Conservation (phyloP, 495 filamentous ascomycete genomes). For the Xylaria cubensis region DNA sequence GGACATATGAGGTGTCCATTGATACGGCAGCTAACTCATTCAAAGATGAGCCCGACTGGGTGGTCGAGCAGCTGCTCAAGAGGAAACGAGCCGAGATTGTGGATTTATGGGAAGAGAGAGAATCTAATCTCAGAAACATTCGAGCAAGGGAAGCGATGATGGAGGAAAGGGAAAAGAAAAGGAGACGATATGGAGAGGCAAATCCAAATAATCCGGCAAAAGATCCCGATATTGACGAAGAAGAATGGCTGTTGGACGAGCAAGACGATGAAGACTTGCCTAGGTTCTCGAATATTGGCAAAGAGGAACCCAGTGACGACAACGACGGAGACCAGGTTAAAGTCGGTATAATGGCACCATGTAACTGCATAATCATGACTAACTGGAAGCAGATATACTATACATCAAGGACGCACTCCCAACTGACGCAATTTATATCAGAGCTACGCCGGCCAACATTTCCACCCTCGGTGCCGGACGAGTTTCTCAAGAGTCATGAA, state of each 20-base stretch:
- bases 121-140: slow-evolving; percentile 70
- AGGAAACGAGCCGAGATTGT: slow-evolving; percentile 72
- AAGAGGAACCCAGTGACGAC: slow-evolving; percentile 56
- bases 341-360: slow-evolving; percentile 40
- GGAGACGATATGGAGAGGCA: slow-evolving; percentile 41
- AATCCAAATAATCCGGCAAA: slow-evolving; percentile 37
- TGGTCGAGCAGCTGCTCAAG: slow-evolving; percentile 73
- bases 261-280: slow-evolving; percentile 75
- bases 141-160: slow-evolving; percentile 70
- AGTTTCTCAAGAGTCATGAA: slow-evolving; percentile 37
- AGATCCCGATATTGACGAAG: slow-evolving; percentile 65
- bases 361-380: not conserved
- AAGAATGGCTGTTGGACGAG: slow-evolving; percentile 77
- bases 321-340: slow-evolving; percentile 68
- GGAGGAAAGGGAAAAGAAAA: slow-evolving; percentile 54
- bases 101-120: slow-evolving; percentile 71
- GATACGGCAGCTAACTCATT: slow-evolving; percentile 49
- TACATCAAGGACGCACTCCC: slow-evolving; percentile 94
- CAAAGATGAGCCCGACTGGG: slow-evolving; percentile 86
- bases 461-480: slow-evolving; percentile 61
- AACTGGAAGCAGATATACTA: slow-evolving; percentile 71
- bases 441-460: slow-evolving; percentile 85
- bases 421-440: slow-evolving; percentile 90
- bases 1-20: slow-evolving; percentile 61
- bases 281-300: slow-evolving; percentile 32